These are phyloP conservation scores for Tolypocladium nubicola DNA, from an alignment of 2,329 filamentous ascomycete species.

Conservation along the genomic window DNA sequence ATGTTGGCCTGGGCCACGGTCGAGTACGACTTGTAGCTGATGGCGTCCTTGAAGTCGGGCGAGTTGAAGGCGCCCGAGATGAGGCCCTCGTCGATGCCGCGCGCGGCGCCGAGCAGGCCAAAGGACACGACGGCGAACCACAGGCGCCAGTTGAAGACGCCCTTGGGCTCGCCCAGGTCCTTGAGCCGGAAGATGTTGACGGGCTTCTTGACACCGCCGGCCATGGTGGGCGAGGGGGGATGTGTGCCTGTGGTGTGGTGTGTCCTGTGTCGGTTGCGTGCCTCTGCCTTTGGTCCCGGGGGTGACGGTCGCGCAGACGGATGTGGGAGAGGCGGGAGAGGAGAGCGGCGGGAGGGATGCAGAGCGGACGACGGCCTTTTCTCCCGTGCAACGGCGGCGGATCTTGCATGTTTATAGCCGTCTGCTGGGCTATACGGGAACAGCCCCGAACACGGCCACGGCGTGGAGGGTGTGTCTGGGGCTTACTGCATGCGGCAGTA, in stretches of 20 bases:
- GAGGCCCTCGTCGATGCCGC: constrained; percentile 72
- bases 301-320: background rate
- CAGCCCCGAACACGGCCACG: background rate
- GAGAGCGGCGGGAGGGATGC: background rate
- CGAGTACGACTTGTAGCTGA: constrained; percentile 44
- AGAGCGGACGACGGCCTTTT: background rate
- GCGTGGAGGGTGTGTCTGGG: background rate
- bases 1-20: constrained; percentile 50
- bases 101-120: constrained; percentile 64
- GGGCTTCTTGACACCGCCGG: constrained; percentile 42
- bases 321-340: background rate
- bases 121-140: constrained; percentile 70
- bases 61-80: constrained; percentile 63
- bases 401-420: background rate
- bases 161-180: constrained; percentile 54
- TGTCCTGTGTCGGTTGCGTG: background rate
- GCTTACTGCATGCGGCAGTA: background rate
- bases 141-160: constrained; percentile 67
- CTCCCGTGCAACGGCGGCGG: background rate
- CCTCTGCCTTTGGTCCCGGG: background rate
- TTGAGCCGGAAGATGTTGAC: constrained; percentile 55
- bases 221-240: constrained; percentile 24
- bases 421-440: background rate
- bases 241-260: background rate
- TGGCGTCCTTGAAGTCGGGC: constrained; percentile 49